Evolutionary conservation across 1,284 basidiomycete species (phyloP), one percentile per base, ranked within the genome.

Genomic region (Cutaneotrichosporon sp.): DNA sequence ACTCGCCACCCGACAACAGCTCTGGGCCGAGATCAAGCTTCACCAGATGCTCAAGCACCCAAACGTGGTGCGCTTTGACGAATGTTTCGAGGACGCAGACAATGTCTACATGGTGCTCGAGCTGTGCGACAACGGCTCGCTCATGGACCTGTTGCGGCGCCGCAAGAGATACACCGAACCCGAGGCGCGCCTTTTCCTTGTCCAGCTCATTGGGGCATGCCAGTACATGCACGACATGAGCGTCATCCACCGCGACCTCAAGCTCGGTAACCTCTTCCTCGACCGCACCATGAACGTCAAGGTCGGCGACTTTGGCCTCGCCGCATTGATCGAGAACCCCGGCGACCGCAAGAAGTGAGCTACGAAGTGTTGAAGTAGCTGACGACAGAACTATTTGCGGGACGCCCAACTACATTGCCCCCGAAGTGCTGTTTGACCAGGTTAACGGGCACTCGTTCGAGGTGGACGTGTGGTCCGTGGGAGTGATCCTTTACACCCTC

Each of bases 21-120:
- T 97, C 55, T 97, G 94, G 67, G 93, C 93, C 56, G 94, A 98
- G 80, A 97, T 98, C 73, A 97, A 96, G 80, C 92, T 98, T 52
- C 94, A 98, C 76, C 84, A 87, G 57, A 87, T 90, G 18, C 82
- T 97, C 50, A 77, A 84, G 35, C 94, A 98, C 67, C 88, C 91
- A 21, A 92, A 98, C 75, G 88, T 98, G 56, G 92, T 97, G 57
- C 77, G 79, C 17, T 97, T 98, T 71, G 81, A 88, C 53, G 91
- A 97, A 62, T 94, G 91, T 73, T 97, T 97, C 69, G 93, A 98
- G 76, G 94, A 97, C 69, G 81, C 85, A 9, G 85, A 90, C 48
- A 93, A 97, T 72, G 93, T 98, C 21, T 98, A 97, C 77, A 96
- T 98, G 85, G 86, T 87, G 9, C 84, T 98, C 46, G 94, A 97